These are phyloP conservation scores for Acanthamoeba castellanii DNA, from an alignment of 208 protist genomes.

Conservation along the genomic window DNA sequence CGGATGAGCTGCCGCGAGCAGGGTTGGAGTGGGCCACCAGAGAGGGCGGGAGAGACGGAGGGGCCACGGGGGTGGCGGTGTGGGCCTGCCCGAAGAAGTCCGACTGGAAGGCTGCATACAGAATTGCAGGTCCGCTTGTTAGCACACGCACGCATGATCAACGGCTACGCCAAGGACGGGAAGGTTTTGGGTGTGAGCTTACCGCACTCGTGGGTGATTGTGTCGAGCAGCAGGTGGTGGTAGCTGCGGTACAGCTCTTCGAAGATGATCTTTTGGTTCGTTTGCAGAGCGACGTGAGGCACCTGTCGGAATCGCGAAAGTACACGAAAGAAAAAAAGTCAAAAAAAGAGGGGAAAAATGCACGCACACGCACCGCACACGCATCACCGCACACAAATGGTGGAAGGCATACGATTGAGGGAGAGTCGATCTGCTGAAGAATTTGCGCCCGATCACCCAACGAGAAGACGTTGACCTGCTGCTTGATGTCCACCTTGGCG, in stretches of 20 bases:
- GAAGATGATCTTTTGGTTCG: conserved; percentile 4
- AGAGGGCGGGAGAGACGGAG: not conserved
- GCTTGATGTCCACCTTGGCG: conserved; percentile 26
- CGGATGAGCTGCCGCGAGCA: not conserved
- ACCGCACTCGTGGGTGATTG: conserved; percentile 21
- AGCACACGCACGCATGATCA: too few species aligned
- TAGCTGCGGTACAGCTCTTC: conserved; percentile 39
- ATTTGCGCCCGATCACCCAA: conserved; percentile 19
- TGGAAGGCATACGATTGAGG: not conserved
- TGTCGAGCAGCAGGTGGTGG: conserved; percentile 20
- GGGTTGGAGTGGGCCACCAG: not conserved
- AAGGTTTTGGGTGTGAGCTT: not conserved
- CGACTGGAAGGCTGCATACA: not conserved
- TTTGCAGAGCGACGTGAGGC: conserved; percentile 31
- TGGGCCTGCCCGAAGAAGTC: not conserved
- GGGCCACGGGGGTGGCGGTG: not conserved
- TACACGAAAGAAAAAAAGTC: not conserved
- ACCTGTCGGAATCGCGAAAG: not conserved
- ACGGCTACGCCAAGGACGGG: not conserved
- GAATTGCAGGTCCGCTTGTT: not conserved
- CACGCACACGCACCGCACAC: too few species aligned
- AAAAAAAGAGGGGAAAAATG: not conserved
- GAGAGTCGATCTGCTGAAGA: not conserved
- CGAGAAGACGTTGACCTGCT: conserved; percentile 34
- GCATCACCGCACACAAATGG: not conserved